Evolutionary conservation across 164 flowering plant genomes (phyloP), one percentile per base, ranked within the genome.

Genomic region (Magnolia changhungtana): DNA sequence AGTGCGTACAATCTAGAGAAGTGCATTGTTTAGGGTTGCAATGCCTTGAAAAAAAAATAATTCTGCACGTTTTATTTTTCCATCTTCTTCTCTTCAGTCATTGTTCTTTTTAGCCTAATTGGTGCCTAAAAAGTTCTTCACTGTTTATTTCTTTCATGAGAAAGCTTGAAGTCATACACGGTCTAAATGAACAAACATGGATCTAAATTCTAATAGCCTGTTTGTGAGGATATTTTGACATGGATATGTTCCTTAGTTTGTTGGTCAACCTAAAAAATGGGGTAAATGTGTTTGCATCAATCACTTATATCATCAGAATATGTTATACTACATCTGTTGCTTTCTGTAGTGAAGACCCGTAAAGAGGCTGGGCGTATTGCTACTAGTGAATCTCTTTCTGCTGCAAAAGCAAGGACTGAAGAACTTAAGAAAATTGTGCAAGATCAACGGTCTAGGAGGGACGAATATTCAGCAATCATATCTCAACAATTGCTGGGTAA

Each of bases 281-380:
- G 61, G 11, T 11, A 8, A 11, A 55, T 55, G 10, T 55, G 61
- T 8, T 55, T 16, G 13, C 16, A 1, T 55, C 18, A 55, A 55
- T 55, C 18, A 55, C 18, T 55, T 55, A 55, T 0, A 55, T 55
- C 61, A 55, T 55, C 61, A 18, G 29, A 29, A 68, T 29, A 29
- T 68, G 49, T 66, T n/a, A 64, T 66, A 50, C 31, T 68, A 31
- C 72, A 69, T 72, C n/a, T 69, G 11, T 79, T 75, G 65, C 67
- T 50, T 79, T 71, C 29, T 90, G 64, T 77, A 95, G 98, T 84
- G 80, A 95, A 91, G 88, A 92, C 89, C 1, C 90, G 90, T 27
- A 90, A 89, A 76, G 98, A 93, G 88, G 97, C 94, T 5, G 85
- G 84, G 80, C 87, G 84, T 76, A 82, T 90, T 89, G 85, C 86